Percentiles rank a stretch among this genome's conserved stretches.
Evolutionary conservation across 2,329 filamentous ascomycete species (phyloP).

Genomic region (Ascochyta lentis): DNA sequence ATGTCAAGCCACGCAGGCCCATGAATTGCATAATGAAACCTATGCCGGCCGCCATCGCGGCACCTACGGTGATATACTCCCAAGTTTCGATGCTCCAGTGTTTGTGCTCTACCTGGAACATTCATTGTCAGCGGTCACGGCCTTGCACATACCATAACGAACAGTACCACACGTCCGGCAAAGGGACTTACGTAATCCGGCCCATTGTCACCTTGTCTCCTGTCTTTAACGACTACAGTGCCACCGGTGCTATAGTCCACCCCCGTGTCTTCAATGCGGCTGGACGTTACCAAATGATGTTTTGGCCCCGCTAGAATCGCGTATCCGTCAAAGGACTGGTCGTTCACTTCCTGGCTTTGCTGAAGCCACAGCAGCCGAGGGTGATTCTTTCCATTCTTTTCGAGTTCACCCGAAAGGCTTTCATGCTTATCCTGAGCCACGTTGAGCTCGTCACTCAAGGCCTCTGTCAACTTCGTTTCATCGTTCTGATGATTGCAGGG

Average conservation of each 20-base stretch:
- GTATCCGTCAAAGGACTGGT: conserved; percentile 1
- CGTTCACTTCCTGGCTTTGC: background rate
- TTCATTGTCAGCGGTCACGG: too few relatives aligned
- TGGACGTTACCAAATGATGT: background rate
- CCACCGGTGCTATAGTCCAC: too few relatives aligned
- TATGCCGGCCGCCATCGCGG: background rate
- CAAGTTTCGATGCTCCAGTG: background rate
- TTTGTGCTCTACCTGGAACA: too few relatives aligned
- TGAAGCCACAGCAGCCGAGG: background rate
- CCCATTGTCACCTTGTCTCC: too few relatives aligned
- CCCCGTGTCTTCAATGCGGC: background rate
- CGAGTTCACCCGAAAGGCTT: too few relatives aligned
- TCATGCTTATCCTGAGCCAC: too few relatives aligned
- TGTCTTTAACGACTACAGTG: too few relatives aligned
- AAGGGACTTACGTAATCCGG: too few relatives aligned
- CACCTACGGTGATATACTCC: background rate
- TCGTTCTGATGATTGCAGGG: background rate
- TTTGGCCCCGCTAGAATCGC: conserved; percentile 2
- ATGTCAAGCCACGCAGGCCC: background rate
- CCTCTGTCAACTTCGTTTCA: background rate
- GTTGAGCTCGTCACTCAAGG: too few relatives aligned
- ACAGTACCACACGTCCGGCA: too few relatives aligned
- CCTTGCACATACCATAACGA: too few relatives aligned
- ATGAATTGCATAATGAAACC: conserved; percentile 2
- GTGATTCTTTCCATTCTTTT: background rate